Percentiles rank a stretch among this genome's conserved stretches.
Conservation (phyloP, 2,329 filamentous ascomycete genomes). For the Exophiala aquamarina region DNA sequence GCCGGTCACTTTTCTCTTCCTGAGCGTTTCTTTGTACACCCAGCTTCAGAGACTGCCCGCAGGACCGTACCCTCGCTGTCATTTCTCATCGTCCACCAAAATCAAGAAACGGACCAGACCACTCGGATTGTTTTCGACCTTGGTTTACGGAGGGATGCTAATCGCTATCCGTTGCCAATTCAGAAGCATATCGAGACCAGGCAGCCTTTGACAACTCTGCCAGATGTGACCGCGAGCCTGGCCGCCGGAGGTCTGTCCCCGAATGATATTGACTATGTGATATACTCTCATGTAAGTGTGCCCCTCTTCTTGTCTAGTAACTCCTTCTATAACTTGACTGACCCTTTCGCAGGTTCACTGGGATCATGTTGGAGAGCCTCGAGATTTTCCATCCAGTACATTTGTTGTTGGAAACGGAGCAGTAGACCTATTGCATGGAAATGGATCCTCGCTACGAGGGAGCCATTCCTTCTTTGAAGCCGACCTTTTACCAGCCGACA, state of each 20-base stretch:
- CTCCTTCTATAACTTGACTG: not conserved
- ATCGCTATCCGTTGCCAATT: conserved; percentile 26
- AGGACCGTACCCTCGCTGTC: conserved; percentile 33
- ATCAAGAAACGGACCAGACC: conserved; percentile 13
- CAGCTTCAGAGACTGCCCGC: conserved; percentile 24
- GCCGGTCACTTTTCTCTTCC: conserved; percentile 31
- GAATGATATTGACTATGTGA: conserved; percentile 42
- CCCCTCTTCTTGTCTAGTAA: not conserved
- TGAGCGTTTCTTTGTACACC: conserved; percentile 32
- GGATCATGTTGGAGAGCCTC: conserved; percentile 38
- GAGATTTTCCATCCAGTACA: conserved; percentile 36
- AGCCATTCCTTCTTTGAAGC: conserved; percentile 31
- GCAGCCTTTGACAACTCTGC: conserved; percentile 28
- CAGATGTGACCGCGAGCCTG: conserved; percentile 34
- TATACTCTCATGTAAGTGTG: conserved; percentile 41
- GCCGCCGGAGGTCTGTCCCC: conserved; percentile 36
- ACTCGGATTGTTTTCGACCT: conserved; percentile 32
- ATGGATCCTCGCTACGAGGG: conserved; percentile 16
- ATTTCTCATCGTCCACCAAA: conserved; percentile 32
- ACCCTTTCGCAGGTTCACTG: conserved; percentile 32
- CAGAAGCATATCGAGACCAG: conserved; percentile 30
- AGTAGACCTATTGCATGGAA: conserved; percentile 17
- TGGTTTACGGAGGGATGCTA: conserved; percentile 31
- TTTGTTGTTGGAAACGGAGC: conserved; percentile 39
- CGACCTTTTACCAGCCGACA: conserved; percentile 22